Evolutionary conservation across 345 rosid species (phyloP).

Genomic region (Zanthoxylum bungeanum): DNA sequence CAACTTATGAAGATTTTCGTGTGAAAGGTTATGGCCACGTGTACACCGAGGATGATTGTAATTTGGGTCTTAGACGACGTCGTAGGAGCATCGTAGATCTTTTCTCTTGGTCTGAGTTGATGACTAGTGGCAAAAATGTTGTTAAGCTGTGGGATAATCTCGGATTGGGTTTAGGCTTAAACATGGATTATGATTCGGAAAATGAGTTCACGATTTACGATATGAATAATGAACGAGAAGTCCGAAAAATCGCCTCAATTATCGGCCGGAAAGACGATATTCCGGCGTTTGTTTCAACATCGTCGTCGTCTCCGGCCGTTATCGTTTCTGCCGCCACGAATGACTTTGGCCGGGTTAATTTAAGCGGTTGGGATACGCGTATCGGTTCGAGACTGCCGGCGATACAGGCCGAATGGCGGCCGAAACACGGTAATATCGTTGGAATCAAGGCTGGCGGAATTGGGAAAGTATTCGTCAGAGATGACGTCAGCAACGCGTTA

Average conservation of each 20-base stretch:
- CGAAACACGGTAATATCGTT: constrained; percentile 31
- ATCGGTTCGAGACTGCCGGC: constrained; percentile 39
- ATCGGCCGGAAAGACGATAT: constrained; percentile 13
- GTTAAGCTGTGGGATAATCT: constrained; percentile 63
- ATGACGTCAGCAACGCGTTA: constrained; percentile 34
- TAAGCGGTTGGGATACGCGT: constrained; percentile 70
- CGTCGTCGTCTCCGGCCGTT: constrained; percentile 36
- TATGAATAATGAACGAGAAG: background rate
- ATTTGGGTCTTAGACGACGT: constrained; percentile 24
- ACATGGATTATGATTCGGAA: constrained; percentile 12
- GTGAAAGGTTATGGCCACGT: constrained; percentile 38
- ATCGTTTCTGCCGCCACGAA: constrained; percentile 36
- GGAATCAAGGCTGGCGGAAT: constrained; percentile 30
- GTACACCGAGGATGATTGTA: constrained; percentile 10
- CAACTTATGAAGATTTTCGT: constrained; percentile 28
- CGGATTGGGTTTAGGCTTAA: constrained; percentile 36
- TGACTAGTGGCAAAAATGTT: constrained; percentile 43
- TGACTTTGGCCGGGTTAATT: constrained; percentile 18
- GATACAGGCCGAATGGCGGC: constrained; percentile 64
- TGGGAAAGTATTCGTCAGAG: constrained; percentile 44
- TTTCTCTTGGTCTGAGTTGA: constrained; percentile 37
- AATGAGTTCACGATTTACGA: constrained; percentile 13
- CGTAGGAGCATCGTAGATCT: constrained; percentile 49
- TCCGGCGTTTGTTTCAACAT: constrained; percentile 15
- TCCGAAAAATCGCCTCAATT: constrained; percentile 15